phyloP scores from a whole-genome alignment of 345 rosid species.

The Citropsis articulata region DNA sequence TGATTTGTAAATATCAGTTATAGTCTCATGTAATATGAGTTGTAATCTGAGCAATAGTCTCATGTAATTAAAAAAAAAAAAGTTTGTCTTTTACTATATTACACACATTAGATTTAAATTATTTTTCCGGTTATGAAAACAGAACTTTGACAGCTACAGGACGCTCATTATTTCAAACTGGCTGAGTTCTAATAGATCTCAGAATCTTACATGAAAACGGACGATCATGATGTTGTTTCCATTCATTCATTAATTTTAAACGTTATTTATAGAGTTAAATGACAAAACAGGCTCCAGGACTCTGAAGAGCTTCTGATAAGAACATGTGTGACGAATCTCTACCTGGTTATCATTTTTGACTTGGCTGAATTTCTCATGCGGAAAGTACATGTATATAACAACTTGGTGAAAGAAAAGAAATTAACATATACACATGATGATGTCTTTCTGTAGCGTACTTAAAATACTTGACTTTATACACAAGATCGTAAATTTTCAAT shows the following conservation, averaged over 20 bases:
- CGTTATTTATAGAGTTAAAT: too few species aligned
- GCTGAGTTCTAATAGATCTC: background rate
- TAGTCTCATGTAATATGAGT: too few species aligned
- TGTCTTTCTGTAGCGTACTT: background rate
- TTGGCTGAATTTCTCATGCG: background rate
- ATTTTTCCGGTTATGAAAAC: too few species aligned
- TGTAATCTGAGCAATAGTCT: too few species aligned
- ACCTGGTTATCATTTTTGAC: background rate
- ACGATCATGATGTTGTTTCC: background rate
- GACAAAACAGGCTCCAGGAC: background rate
- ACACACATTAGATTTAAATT: too few species aligned
- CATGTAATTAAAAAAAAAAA: too few species aligned
- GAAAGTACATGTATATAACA: background rate
- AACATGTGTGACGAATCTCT: background rate
- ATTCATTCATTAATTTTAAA: background rate
- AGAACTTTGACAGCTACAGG: background rate
- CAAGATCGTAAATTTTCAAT: background rate
- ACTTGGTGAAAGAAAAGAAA: background rate
- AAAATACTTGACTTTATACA: background rate
- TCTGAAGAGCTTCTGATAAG: background rate
- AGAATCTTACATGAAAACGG: background rate
- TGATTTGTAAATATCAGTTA: too few species aligned
- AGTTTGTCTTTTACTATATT: too few species aligned
- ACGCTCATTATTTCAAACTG: background rate
- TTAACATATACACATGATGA: background rate